phyloP scores from a whole-genome alignment of 2,329 filamentous ascomycete species.

The Neurospora crassa region DNA sequence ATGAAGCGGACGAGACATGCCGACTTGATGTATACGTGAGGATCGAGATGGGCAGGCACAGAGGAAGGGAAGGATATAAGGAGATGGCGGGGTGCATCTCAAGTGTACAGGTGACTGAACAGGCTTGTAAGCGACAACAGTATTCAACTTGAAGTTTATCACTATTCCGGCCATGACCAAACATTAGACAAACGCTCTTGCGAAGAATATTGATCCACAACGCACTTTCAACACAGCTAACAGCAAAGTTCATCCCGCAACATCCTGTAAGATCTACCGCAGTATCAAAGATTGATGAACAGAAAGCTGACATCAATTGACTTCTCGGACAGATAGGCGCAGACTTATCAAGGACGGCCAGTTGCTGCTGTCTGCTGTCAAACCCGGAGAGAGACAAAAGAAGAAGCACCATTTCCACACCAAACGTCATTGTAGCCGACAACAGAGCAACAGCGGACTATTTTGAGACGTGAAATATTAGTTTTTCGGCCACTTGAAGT shows the following conservation, averaged over 20 bases:
- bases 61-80: background rate
- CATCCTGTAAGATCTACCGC: background rate
- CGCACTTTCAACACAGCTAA: background rate
- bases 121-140: background rate
- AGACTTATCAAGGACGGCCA: background rate
- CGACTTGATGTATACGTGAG: background rate
- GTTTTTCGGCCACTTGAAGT: background rate
- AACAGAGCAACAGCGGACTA: background rate
- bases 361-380: background rate
- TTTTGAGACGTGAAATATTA: background rate
- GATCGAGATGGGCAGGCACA: background rate
- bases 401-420: background rate
- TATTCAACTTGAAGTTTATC: background rate
- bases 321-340: background rate
- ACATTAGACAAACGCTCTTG: background rate
- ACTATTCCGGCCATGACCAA: background rate
- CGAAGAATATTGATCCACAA: background rate
- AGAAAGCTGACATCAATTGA: background rate
- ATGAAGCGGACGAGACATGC: background rate
- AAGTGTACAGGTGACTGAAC: background rate
- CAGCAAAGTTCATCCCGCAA: background rate
- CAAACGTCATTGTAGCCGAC: background rate
- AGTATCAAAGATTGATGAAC: background rate
- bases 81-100: background rate
- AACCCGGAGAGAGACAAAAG: background rate